Conservation (phyloP, 2,329 filamentous ascomycete genomes). For the Fusarium sp. region DNA sequence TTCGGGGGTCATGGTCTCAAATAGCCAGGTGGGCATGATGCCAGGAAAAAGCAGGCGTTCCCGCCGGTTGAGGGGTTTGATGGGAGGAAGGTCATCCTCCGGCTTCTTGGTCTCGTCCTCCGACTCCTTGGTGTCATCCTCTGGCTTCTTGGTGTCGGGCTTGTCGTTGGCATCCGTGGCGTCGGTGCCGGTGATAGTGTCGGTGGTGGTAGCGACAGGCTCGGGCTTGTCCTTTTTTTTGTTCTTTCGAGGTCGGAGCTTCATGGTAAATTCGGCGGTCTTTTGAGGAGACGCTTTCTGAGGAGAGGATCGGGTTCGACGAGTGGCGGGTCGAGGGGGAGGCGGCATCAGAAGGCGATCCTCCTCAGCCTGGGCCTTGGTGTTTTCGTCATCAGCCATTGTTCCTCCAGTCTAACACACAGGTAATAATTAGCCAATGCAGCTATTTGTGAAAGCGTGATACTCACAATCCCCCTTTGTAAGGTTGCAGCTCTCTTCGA, state of each 20-base stretch:
- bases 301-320: not conserved
- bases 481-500: not conserved
- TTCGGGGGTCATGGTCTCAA: not conserved
- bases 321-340: not conserved
- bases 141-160: not conserved
- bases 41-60: not conserved
- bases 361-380: not conserved
- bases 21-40: not conserved
- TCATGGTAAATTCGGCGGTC: not conserved
- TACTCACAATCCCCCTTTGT: not conserved
- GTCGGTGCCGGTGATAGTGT: not conserved
- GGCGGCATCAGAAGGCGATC: not conserved
- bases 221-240: not conserved
- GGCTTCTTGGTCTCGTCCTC: not conserved
- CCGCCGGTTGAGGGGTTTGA: not conserved
- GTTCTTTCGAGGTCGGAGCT: not conserved
- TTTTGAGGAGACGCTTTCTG: not conserved
- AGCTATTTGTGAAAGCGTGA: rapidly evolving
- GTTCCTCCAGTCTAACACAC: not conserved
- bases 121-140: not conserved
- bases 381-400: not conserved
- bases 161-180: not conserved
- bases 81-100: not conserved
- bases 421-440: not conserved
- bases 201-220: not conserved